Percentiles rank a stretch among this genome's conserved stretches.
phyloP scores from a whole-genome alignment of 768 basidiomycete genomes.

The Tricholoma matsutake region DNA sequence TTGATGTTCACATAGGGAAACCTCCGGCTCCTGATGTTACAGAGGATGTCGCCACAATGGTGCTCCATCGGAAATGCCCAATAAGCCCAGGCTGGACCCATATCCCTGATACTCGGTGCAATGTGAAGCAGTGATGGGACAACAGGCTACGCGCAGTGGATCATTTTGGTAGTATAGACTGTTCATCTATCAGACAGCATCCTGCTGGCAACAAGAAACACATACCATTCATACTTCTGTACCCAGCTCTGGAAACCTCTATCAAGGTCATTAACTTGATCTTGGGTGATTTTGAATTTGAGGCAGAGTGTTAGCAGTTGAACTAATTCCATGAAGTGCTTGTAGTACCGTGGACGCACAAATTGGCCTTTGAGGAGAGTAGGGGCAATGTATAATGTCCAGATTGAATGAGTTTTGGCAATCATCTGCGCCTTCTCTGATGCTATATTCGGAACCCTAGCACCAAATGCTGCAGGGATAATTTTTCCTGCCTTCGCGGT shows the following conservation, averaged over 20 bases:
- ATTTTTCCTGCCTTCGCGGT: too few relatives aligned
- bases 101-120: background rate
- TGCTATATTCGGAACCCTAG: background rate
- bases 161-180: conserved; percentile 32
- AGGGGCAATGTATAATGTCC: too few relatives aligned
- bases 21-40: conserved; percentile 23
- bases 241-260: conserved; percentile 38
- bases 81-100: too few relatives aligned
- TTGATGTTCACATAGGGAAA: conserved; percentile 32
- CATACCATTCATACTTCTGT: conserved; percentile 35
- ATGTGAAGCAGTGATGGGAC: background rate
- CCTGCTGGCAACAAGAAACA: background rate
- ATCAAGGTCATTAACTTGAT: conserved; percentile 5
- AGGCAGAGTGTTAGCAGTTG: conserved; percentile 16
- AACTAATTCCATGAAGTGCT: conserved; percentile 8
- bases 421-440: background rate
- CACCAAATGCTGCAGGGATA: too few relatives aligned
- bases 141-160: conserved; percentile 25
- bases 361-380: background rate
- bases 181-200: background rate
- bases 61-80: conserved; percentile 38
- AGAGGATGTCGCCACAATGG: conserved; percentile 31
- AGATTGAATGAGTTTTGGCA: too few relatives aligned
- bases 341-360: conserved; percentile 30
- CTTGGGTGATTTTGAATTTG: conserved; percentile 23